Conservation (phyloP, 306 rosid species). For the Citrullus amarus region DNA sequence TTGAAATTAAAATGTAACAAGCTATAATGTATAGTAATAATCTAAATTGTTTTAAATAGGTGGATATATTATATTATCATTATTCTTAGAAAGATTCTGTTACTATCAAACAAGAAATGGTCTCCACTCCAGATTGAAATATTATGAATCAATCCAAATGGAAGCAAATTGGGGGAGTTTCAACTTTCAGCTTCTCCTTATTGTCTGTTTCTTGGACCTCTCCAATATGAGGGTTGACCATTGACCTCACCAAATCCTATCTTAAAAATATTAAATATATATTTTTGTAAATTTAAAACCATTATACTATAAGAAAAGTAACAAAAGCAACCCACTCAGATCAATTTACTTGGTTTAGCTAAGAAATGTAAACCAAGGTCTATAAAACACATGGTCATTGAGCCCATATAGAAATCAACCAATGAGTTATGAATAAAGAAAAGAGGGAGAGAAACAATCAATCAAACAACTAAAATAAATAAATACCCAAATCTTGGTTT, state of each 20-base stretch:
- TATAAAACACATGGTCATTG: not conserved
- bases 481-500: too few species aligned
- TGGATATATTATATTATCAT: not conserved
- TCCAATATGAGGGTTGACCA: not conserved
- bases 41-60: not conserved
- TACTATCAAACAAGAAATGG: not conserved
- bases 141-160: not conserved
- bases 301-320: not conserved
- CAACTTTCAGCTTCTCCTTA: conserved; percentile 1
- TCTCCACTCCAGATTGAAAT: not conserved
- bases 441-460: not conserved
- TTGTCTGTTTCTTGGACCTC: not conserved
- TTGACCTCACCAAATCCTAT: not conserved
- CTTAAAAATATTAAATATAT: not conserved
- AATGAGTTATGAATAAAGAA: not conserved
- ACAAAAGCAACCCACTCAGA: not conserved
- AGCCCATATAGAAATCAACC: not conserved
- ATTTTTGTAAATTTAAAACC: not conserved
- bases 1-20: not conserved
- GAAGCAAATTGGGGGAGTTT: not conserved
- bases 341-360: not conserved
- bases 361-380: not conserved
- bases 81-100: not conserved
- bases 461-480: too few species aligned
- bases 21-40: not conserved